These are phyloP conservation scores for Cryptococcus wingfieldii DNA, from an alignment of 1,284 basidiomycete species.

Conservation along the genomic window DNA sequence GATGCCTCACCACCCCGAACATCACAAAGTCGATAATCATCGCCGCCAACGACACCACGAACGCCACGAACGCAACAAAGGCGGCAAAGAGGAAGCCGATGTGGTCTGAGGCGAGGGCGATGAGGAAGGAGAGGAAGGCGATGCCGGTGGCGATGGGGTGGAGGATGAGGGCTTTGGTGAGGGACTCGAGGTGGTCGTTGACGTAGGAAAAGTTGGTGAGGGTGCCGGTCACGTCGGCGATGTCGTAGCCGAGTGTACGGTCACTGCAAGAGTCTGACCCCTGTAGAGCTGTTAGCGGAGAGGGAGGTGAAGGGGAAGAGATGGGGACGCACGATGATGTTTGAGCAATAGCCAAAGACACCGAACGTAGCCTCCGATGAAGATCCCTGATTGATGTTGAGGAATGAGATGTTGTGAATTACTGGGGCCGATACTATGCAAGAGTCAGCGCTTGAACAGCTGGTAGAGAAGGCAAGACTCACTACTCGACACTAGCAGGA, in stretches of 20 bases:
- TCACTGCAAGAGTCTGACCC: not conserved
- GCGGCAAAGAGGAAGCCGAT: slow-evolving; percentile 44
- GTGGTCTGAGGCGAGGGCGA: slow-evolving; percentile 36
- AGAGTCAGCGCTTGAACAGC: not conserved
- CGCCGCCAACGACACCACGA: slow-evolving; percentile 41
- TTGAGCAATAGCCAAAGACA: slow-evolving; percentile 39
- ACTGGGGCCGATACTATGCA: slow-evolving; percentile 38
- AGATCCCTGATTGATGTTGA: slow-evolving; percentile 22
- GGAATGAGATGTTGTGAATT: slow-evolving; percentile 31
- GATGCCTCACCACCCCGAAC: slow-evolving; percentile 30
- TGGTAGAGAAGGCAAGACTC: slow-evolving; percentile 10
- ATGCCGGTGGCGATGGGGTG: slow-evolving; percentile 43
- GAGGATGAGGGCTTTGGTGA: slow-evolving; percentile 42
- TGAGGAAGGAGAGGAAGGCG: slow-evolving; percentile 38
- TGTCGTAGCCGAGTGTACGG: slow-evolving; percentile 25
- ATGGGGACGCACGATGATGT: slow-evolving; percentile 11
- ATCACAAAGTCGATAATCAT: slow-evolving; percentile 43
- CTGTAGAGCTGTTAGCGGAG: not conserved
- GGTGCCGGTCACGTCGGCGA: slow-evolving; percentile 18
- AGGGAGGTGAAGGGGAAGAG: not conserved
- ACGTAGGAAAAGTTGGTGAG: slow-evolving; percentile 14
- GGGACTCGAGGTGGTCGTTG: slow-evolving; percentile 15
- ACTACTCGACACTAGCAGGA: slow-evolving; percentile 35
- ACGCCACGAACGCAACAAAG: slow-evolving; percentile 35
- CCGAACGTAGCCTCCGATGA: slow-evolving; percentile 25